These are phyloP conservation scores for Triticum turgidum DNA, from an alignment of 176 grass and related monocot species.

Conservation along the genomic window DNA sequence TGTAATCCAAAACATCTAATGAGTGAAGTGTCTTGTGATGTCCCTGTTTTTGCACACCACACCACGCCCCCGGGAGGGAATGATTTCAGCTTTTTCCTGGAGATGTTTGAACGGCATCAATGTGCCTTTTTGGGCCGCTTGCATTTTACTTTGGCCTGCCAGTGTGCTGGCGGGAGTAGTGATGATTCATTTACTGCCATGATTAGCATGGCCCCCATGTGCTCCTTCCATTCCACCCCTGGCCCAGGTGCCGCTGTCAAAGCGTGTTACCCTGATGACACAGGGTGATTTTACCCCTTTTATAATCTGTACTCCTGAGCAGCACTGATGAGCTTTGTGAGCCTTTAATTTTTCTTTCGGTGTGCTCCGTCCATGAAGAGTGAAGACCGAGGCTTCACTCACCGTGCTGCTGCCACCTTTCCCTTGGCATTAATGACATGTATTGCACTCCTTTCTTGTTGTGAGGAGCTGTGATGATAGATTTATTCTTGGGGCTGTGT, in stretches of 20 bases:
- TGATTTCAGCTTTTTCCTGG: constrained; percentile 38
- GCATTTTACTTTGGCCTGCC: constrained; percentile 41
- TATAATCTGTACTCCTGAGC: background rate
- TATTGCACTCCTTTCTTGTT: constrained; percentile 21
- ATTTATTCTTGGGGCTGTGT: constrained; percentile 43
- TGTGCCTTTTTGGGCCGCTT: constrained; percentile 28
- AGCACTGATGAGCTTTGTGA: background rate
- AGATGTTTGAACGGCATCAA: constrained; percentile 36
- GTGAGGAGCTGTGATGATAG: background rate
- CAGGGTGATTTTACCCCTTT: background rate
- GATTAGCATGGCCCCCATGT: constrained; percentile 38
- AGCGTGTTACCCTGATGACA: constrained; percentile 26
- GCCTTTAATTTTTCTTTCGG: background rate
- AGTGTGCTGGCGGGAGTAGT: constrained; percentile 31
- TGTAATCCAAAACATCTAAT: constrained; percentile 26
- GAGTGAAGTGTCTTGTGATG: constrained; percentile 25
- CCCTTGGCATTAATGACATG: constrained; percentile 28
- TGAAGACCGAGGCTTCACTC: background rate
- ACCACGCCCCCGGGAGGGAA: background rate
- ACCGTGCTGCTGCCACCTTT: constrained; percentile 25
- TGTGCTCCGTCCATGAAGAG: background rate
- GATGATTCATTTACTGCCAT: constrained; percentile 34
- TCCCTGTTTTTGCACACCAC: background rate
- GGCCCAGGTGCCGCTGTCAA: constrained; percentile 24
- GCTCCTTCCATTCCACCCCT: constrained; percentile 9